Conservation (phyloP, 1,284 basidiomycete genomes). For the Athelia psychrophila region DNA sequence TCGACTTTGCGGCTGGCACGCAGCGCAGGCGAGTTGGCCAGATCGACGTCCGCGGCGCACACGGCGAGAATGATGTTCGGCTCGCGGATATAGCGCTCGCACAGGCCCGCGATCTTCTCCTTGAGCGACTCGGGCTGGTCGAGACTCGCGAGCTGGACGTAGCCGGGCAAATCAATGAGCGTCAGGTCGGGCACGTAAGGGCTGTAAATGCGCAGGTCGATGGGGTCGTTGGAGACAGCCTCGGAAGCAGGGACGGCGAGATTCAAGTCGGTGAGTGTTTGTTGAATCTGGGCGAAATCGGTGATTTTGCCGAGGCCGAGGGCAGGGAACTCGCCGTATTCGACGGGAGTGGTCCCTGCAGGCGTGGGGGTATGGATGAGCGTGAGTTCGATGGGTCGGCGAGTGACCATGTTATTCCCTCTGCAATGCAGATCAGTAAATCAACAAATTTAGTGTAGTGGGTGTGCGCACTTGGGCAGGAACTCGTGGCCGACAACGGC, state of each 20-base stretch:
- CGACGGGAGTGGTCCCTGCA: slow-evolving; percentile 55
- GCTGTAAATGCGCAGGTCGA: slow-evolving; percentile 95
- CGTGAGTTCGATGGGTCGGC: slow-evolving; percentile 96
- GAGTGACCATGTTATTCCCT: slow-evolving; percentile 99
- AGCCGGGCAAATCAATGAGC: slow-evolving; percentile 96
- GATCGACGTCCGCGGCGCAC: slow-evolving; percentile 96
- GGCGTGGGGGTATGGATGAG: slow-evolving; percentile 85
- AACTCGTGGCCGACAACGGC: slow-evolving; percentile 99
- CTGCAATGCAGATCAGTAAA: slow-evolving; percentile 39
- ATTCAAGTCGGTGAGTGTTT: slow-evolving; percentile 93
- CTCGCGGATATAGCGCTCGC: slow-evolving; percentile 96
- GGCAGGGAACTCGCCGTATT: slow-evolving; percentile 94
- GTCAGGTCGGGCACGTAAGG: slow-evolving; percentile 96
- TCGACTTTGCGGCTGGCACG: slow-evolving; percentile 92
- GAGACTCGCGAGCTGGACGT: slow-evolving; percentile 92
- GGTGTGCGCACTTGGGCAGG: slow-evolving; percentile 77
- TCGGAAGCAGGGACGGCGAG: slow-evolving; percentile 86
- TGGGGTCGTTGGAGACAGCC: slow-evolving; percentile 92
- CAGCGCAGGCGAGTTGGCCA: slow-evolving; percentile 96
- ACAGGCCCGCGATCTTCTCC: slow-evolving; percentile 87
- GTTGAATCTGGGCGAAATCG: slow-evolving; percentile 89
- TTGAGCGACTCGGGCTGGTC: slow-evolving; percentile 96
- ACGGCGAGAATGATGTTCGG: slow-evolving; percentile 98
- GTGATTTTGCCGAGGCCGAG: slow-evolving; percentile 87
- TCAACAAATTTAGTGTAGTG: slow-evolving; percentile 4